phyloP scores from a whole-genome alignment of 2,329 filamentous ascomycete species.

The Aureobasidium sp. region DNA sequence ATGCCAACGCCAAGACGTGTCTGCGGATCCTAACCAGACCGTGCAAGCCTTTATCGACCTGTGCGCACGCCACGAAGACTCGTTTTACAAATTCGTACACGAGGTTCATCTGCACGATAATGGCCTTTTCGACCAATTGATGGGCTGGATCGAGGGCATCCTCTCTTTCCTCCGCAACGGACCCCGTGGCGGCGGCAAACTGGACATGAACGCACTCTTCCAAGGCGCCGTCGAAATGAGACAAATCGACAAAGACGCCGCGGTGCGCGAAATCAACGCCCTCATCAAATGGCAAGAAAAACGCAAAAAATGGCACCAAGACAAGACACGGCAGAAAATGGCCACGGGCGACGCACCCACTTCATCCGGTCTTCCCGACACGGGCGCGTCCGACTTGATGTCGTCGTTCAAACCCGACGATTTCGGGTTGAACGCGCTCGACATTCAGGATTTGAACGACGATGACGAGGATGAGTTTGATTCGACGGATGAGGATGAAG shows the following conservation, averaged over 20 bases:
- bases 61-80: constrained; percentile 88
- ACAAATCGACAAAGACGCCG: constrained; percentile 62
- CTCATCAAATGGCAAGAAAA: constrained; percentile 92
- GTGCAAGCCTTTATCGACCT: constrained; percentile 97
- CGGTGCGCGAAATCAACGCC: constrained; percentile 71
- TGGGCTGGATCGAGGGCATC: constrained; percentile 96
- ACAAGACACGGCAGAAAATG: constrained; percentile 99
- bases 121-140: constrained; percentile 88
- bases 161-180: constrained; percentile 86
- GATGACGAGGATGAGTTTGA: constrained; percentile 59
- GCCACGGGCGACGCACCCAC: constrained; percentile 56
- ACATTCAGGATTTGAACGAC: constrained; percentile 81
- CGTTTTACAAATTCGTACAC: constrained; percentile 98
- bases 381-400: constrained; percentile 46
- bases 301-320: constrained; percentile 94
- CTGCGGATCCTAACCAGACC: constrained; percentile 93
- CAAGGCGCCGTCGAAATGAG: constrained; percentile 65
- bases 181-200: constrained; percentile 65
- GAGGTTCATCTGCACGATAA: constrained; percentile 97
- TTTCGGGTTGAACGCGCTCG: constrained; percentile 83
- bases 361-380: constrained; percentile 16
- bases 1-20: constrained; percentile 68
- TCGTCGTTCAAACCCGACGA: constrained; percentile 66
- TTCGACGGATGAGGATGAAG: constrained; percentile 60
- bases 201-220: constrained; percentile 93